Evolutionary conservation across 768 basidiomycete species (phyloP).

Genomic region (Suillus alpinus): DNA sequence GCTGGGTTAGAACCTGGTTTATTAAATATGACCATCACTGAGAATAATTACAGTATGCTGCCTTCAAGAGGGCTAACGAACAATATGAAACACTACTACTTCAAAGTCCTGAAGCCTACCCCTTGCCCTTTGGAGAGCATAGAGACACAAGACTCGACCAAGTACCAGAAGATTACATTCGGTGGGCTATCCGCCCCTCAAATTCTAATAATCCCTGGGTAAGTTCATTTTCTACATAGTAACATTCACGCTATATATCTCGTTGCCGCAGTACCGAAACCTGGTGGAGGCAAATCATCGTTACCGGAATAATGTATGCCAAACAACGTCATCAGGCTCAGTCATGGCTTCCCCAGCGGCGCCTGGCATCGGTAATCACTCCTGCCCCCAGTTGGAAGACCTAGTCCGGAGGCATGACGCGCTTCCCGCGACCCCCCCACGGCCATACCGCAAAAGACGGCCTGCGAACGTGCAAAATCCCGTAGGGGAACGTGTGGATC

Average conservation of each 20-base stretch:
- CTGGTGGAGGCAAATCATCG: conserved; percentile 17
- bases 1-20: conserved; percentile 12
- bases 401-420: not conserved
- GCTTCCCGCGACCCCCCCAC: not conserved
- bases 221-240: not conserved
- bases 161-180: conserved; percentile 16
- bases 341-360: not conserved
- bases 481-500: not conserved
- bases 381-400: not conserved
- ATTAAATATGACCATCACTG: not conserved
- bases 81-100: conserved; percentile 16
- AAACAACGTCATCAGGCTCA: conserved; percentile 18
- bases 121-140: conserved; percentile 4
- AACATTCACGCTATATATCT: not conserved
- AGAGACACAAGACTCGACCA: conserved; percentile 8
- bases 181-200: conserved; percentile 8
- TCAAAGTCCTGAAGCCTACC: conserved; percentile 10
- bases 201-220: conserved; percentile 7
- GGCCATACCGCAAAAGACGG: not conserved
- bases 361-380: not conserved
- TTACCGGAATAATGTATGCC: conserved; percentile 10
- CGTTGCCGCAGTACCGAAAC: conserved; percentile 9
- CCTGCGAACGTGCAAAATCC: conserved; percentile 1
- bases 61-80: conserved; percentile 8
- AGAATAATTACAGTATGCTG: conserved; percentile 10